Base-by-base conservation (phyloP, 164 flowering plant species). In the Amborella trichopoda region DNA sequence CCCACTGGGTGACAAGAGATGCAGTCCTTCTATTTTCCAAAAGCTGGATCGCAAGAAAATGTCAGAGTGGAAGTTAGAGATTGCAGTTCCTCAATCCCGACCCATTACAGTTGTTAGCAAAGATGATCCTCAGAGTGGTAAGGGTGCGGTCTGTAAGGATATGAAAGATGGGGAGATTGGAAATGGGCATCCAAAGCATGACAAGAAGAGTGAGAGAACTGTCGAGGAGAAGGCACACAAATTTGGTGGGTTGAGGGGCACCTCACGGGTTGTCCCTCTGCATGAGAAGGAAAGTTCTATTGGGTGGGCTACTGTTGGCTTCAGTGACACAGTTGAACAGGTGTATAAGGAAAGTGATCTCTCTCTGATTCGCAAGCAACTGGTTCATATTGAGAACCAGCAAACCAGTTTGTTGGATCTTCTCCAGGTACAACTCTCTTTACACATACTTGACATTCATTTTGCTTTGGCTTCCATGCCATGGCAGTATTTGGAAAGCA, bases 331-430 rank as follows among this genome's bases (percentile, higher is more conserved):
- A 4, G 40, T 55, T 18, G 20, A 16, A 27, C 76, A 63, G 44
- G 68, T 67, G 46, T 41, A 53, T 27, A 39, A 44, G 27, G 86
- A 76, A 36, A 47, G 56, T 32, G 94, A 83, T 52, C 63, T 90
- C 10, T 76, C 84, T 53, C 48, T 61, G 62, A 86, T 90, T 40
- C 78, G 86, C 6, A 68, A 70, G 49, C 91, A 90, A 55, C 84
- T 90, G 48, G 65, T 70, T 63, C 94, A 83, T 64, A 90, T 90
- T 60, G 97, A 90, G 60, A 73, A 68, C 40, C 95, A 86, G 66
- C 94, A 90, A 53, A 70, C 89, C 40, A 77, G 72, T 64, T 65
- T 90, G 36, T 33, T 83, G 12, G 91, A 90, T 58, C 79, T 86
- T 54, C 71, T 90, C 28, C 94, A 86, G 94, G 97, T 89, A 62